Evolutionary conservation across 768 basidiomycete genomes (phyloP).

Genomic region (Mrakia frigida): DNA sequence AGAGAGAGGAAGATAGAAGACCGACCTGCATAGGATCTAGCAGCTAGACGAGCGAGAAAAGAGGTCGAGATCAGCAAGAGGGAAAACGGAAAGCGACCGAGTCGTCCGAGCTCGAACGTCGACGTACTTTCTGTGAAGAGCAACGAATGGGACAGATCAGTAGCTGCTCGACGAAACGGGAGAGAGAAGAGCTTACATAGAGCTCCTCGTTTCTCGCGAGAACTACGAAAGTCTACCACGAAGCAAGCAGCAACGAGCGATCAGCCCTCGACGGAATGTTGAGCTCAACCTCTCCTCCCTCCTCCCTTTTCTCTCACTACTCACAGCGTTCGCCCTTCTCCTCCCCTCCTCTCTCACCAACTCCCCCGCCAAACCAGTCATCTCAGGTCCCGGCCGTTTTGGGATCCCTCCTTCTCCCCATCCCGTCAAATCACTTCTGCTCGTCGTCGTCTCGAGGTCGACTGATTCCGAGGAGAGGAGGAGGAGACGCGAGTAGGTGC

Average conservation of each 20-base stretch:
- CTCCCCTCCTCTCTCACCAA: background rate
- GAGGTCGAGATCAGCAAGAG: background rate
- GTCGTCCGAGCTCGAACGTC: background rate
- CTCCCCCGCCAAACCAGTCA: background rate
- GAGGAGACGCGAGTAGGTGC: too few relatives aligned
- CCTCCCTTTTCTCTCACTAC: background rate
- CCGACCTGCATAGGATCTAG: constrained; percentile 14
- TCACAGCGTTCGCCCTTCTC: constrained; percentile 2
- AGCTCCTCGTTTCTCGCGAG: background rate
- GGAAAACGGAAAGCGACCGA: background rate
- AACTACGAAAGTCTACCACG: background rate
- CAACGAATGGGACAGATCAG: background rate
- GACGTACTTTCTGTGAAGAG: background rate
- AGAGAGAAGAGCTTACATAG: background rate
- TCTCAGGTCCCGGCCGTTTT: background rate
- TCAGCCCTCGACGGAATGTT: background rate
- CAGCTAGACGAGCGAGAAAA: background rate
- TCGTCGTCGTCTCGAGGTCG: too few relatives aligned
- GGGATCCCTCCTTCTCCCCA: too few relatives aligned
- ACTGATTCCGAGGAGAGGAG: too few relatives aligned
- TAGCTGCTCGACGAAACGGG: background rate
- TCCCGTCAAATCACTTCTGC: too few relatives aligned
- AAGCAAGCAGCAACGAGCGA: background rate
- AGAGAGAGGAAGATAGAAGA: background rate
- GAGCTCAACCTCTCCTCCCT: background rate